phyloP scores from a whole-genome alignment of 257 asterid genomes.

The Rhazya stricta region DNA sequence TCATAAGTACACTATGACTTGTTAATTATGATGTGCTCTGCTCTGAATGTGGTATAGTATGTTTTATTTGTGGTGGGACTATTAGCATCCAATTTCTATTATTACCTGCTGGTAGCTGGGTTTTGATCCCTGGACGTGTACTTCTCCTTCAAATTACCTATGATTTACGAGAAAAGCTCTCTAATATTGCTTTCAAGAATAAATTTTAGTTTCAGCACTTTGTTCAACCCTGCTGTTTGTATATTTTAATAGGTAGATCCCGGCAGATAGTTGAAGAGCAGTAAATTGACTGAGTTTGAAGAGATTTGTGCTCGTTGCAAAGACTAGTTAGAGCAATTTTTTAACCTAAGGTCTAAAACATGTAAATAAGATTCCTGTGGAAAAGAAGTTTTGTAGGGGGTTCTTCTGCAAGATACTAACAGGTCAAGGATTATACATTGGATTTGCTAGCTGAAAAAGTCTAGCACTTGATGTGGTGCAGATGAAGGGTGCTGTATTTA shows the following conservation, averaged over 20 bases:
- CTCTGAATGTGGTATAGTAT: not conserved
- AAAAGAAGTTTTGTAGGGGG: constrained; percentile 10
- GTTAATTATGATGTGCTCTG: not conserved
- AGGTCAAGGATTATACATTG: constrained; percentile 1
- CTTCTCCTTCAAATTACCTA: not conserved
- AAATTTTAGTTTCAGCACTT: not conserved
- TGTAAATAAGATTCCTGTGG: constrained; percentile 1
- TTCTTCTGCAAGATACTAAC: constrained; percentile 9
- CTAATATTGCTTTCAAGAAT: not conserved
- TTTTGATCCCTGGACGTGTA: not conserved
- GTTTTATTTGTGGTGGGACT: not conserved
- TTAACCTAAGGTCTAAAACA: not conserved
- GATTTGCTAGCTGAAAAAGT: not conserved
- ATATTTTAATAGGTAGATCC: constrained; percentile 13
- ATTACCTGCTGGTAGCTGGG: not conserved
- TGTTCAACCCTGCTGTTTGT: not conserved
- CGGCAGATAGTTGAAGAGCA: constrained; percentile 5
- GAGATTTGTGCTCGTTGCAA: not conserved
- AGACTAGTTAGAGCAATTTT: not conserved
- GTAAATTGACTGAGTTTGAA: not conserved
- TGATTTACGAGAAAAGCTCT: not conserved
- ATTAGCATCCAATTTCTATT: not conserved
- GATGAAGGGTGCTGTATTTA: not conserved
- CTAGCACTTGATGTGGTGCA: not conserved
- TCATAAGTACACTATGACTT: not conserved